Conservation (phyloP, 805 yeast genomes). For the Isabelozyma pseudorhagii region DNA sequence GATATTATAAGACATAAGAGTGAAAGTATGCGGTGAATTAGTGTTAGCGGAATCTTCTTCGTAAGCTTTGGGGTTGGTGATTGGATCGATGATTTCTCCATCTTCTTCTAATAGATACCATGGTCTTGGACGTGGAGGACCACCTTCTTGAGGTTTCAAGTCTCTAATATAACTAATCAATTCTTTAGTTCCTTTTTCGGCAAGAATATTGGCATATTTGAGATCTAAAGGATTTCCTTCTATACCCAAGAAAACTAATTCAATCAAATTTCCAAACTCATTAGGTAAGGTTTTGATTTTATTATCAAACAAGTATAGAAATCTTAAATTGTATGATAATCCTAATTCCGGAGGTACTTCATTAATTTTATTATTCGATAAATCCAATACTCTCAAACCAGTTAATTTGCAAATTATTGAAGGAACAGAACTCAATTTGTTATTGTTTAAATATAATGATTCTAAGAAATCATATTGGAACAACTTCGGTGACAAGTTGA, state of each 20-base stretch:
- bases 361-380: slow-evolving; percentile 71
- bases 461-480: slow-evolving; percentile 83
- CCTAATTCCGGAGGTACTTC: slow-evolving; percentile 86
- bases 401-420: slow-evolving; percentile 61
- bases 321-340: slow-evolving; percentile 72
- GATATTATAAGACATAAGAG: slow-evolving; percentile 84
- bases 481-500: slow-evolving; percentile 64
- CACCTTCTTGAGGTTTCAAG: slow-evolving; percentile 53
- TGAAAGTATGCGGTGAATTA: slow-evolving; percentile 47
- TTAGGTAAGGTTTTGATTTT: slow-evolving; percentile 70
- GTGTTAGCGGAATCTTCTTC: slow-evolving; percentile 23
- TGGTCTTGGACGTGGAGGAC: slow-evolving; percentile 63
- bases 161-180: slow-evolving; percentile 81
- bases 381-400: slow-evolving; percentile 77
- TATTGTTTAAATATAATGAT: slow-evolving; percentile 83
- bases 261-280: slow-evolving; percentile 82
- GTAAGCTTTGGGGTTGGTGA: slow-evolving; percentile 28
- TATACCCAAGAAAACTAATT: slow-evolving; percentile 81
- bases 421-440: slow-evolving; percentile 70
- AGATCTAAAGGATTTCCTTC: slow-evolving; percentile 88
- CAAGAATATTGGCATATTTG: slow-evolving; percentile 59
- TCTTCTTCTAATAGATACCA: slow-evolving; percentile 81
- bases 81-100: slow-evolving; percentile 53
- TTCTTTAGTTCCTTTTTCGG: slow-evolving; percentile 82
- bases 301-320: slow-evolving; percentile 85